Percentiles rank a stretch among this genome's conserved stretches.
Conservation (phyloP, 805 yeast species). For the Crinitomyces ghanaensis region DNA sequence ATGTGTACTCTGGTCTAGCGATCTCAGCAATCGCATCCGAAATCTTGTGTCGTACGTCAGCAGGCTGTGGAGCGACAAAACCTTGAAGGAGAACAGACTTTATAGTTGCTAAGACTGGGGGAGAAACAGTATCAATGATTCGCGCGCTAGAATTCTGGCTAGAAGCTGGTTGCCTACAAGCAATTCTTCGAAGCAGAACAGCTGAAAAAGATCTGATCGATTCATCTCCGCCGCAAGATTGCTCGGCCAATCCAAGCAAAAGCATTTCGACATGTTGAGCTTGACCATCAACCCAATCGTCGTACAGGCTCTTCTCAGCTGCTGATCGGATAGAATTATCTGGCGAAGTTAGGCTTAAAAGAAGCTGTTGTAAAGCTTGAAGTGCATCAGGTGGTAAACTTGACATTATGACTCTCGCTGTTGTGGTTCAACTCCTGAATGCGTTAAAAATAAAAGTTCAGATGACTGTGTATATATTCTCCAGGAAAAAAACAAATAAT, state of each 20-base stretch:
- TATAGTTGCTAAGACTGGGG: constrained; percentile 48
- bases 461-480: too few relatives aligned
- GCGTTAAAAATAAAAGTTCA: too few relatives aligned
- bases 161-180: constrained; percentile 65
- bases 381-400: constrained; percentile 49
- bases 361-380: constrained; percentile 40
- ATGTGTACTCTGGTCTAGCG: constrained; percentile 39
- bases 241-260: constrained; percentile 70
- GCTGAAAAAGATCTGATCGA: constrained; percentile 55
- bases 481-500: too few relatives aligned
- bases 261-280: constrained; percentile 53
- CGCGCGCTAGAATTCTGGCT: constrained; percentile 49
- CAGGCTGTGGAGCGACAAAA: constrained; percentile 52
- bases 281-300: constrained; percentile 55
- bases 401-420: too few relatives aligned
- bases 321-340: constrained; percentile 63
- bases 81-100: constrained; percentile 61
- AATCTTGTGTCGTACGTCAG: constrained; percentile 75
- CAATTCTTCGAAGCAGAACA: constrained; percentile 78
- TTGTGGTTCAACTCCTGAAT: too few relatives aligned
- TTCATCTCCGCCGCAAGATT: constrained; percentile 46
- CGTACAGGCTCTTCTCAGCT: constrained; percentile 65
- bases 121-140: constrained; percentile 59
- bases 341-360: constrained; percentile 63
- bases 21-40: constrained; percentile 92